Conservation (phyloP, 192 early-diverging fungal species). For the Glomus cerebriforme region DNA sequence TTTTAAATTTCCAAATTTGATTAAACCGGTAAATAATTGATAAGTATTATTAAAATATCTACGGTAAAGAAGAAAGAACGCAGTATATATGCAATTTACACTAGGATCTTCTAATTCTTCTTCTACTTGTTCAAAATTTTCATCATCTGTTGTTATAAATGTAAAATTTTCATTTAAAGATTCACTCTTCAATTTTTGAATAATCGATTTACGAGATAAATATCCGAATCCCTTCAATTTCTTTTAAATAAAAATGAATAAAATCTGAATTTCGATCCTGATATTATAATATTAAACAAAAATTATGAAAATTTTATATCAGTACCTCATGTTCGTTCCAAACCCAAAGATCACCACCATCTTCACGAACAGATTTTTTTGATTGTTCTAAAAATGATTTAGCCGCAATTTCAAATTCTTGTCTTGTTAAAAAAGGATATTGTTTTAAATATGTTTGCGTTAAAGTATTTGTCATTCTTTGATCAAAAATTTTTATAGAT, state of each 20-base stretch:
- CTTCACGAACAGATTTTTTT: not conserved
- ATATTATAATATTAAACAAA: not conserved
- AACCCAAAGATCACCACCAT: constrained; percentile 7
- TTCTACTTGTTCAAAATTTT: not conserved
- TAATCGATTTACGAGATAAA: not conserved
- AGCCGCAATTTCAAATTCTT: constrained; percentile 24
- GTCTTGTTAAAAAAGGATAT: constrained; percentile 30
- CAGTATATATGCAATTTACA: not conserved
- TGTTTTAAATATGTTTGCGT: not conserved
- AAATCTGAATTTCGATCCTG: too few species aligned
- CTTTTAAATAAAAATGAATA: not conserved
- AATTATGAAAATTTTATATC: not conserved
- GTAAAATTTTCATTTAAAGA: not conserved
- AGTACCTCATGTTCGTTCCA: constrained; percentile 34
- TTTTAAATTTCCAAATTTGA: not conserved
- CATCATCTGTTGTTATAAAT: not conserved
- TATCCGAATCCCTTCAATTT: constrained; percentile 31
- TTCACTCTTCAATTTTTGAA: too few species aligned
- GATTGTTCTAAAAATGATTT: constrained; percentile 31
- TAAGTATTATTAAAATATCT: too few species aligned
- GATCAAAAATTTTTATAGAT: not conserved
- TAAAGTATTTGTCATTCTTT: not conserved
- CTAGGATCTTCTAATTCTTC: constrained; percentile 23
- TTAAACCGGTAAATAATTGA: not conserved
- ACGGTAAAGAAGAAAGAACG: not conserved